Evolutionary conservation across 2,329 filamentous ascomycete species (phyloP).

Genomic region (Cladosporium velox): DNA sequence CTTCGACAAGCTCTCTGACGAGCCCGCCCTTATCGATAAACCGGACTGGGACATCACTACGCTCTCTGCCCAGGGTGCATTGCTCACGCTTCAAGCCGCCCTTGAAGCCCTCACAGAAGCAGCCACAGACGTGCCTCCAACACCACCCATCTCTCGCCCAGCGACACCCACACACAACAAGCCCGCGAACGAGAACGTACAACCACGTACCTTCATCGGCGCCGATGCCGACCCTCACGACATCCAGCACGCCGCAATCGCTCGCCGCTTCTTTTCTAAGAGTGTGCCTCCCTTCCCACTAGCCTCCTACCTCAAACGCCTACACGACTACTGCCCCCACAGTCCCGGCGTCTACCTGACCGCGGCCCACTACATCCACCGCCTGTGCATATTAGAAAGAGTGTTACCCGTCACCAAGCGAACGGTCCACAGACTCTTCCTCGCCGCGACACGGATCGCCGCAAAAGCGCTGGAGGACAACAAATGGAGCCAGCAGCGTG

Average conservation of each 20-base stretch:
- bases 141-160: constrained; percentile 67
- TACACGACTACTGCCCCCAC: constrained; percentile 91
- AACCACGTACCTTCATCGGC: constrained; percentile 42
- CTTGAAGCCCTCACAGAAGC: constrained; percentile 64
- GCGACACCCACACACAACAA: constrained; percentile 56
- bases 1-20: constrained; percentile 29
- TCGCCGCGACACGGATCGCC: constrained; percentile 82
- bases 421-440: constrained; percentile 82
- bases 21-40: constrained; percentile 33
- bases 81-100: constrained; percentile 72
- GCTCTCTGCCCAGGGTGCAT: constrained; percentile 70
- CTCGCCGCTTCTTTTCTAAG: constrained; percentile 91
- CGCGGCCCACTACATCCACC: constrained; percentile 82
- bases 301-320: constrained; percentile 79
- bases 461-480: constrained; percentile 96
- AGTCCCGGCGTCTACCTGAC: constrained; percentile 92
- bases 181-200: constrained; percentile 53
- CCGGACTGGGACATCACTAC: constrained; percentile 68
- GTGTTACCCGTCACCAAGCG: constrained; percentile 77
- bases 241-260: constrained; percentile 80
- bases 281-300: constrained; percentile 79
- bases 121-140: constrained; percentile 78
- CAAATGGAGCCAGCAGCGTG: constrained; percentile 78
- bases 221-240: constrained; percentile 71
- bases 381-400: constrained; percentile 71